phyloP scores from a whole-genome alignment of 2,329 filamentous ascomycete species.

The Trematosphaeria pertusa region DNA sequence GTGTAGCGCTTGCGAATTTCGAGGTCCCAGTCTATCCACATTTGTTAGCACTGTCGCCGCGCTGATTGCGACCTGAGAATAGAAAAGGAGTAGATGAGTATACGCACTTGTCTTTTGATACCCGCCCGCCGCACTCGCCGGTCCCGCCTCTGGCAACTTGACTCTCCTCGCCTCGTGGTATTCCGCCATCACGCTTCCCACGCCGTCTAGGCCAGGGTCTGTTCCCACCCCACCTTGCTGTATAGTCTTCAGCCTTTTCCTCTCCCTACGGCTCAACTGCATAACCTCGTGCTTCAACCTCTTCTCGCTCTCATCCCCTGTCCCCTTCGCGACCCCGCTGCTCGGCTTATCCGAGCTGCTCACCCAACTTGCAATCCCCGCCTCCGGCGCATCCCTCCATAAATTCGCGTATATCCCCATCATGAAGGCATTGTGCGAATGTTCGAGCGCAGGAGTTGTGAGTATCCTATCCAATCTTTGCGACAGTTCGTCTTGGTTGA shows the following conservation, averaged over 20 bases:
- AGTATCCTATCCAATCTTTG: constrained; percentile 64
- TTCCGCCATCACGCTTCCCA: constrained; percentile 35
- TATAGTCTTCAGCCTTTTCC: constrained; percentile 64
- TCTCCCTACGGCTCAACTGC: constrained; percentile 65
- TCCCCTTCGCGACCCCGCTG: constrained; percentile 71
- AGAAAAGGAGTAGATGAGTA: background rate
- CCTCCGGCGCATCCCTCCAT: constrained; percentile 65
- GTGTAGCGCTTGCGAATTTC: constrained; percentile 71
- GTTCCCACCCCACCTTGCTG: constrained; percentile 47
- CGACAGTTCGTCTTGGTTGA: constrained; percentile 68
- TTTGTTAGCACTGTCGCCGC: constrained; percentile 17
- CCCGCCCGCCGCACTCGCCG: constrained; percentile 70
- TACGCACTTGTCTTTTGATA: constrained; percentile 79
- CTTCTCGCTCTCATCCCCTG: constrained; percentile 68
- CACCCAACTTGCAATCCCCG: constrained; percentile 70
- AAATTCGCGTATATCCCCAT: constrained; percentile 66
- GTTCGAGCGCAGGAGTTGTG: constrained; percentile 60
- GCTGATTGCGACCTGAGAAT: background rate
- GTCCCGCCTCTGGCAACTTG: constrained; percentile 66
- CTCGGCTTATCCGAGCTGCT: constrained; percentile 75
- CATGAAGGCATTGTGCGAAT: constrained; percentile 69
- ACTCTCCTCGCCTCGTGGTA: constrained; percentile 48
- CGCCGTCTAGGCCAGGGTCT: constrained; percentile 12
- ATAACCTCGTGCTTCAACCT: constrained; percentile 70
- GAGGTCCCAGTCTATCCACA: constrained; percentile 63